Conservation (phyloP, 2,329 filamentous ascomycete genomes). For the Fusarium pseudocircinatum region DNA sequence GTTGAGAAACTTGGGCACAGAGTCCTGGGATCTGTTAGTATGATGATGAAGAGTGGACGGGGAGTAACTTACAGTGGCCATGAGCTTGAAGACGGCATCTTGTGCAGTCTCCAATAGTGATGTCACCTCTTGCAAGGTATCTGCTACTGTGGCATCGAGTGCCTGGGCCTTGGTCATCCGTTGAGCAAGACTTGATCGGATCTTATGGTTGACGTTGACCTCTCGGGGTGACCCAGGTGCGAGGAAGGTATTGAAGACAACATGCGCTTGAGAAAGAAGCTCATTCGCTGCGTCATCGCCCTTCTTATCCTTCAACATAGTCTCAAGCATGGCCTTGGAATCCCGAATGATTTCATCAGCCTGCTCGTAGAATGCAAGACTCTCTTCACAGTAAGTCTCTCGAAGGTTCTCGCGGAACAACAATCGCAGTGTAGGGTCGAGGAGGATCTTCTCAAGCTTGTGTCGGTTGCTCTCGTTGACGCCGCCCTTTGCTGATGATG, state of each 20-base stretch:
- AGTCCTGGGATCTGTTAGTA: slow-evolving; percentile 61
- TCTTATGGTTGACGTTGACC: slow-evolving; percentile 94
- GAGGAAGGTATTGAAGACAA: slow-evolving; percentile 97
- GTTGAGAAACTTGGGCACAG: slow-evolving; percentile 76
- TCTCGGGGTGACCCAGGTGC: slow-evolving; percentile 96
- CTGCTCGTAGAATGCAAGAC: slow-evolving; percentile 93
- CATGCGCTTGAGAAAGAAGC: slow-evolving; percentile 94
- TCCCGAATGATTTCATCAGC: slow-evolving; percentile 85
- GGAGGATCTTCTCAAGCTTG: slow-evolving; percentile 90
- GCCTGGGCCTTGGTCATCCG: slow-evolving; percentile 97
- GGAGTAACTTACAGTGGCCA: slow-evolving; percentile 86
- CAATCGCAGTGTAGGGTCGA: slow-evolving; percentile 85
- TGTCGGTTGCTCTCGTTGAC: slow-evolving; percentile 91
- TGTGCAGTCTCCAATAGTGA: slow-evolving; percentile 92
- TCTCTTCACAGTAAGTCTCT: slow-evolving; percentile 97
- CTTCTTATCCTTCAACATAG: slow-evolving; percentile 69
- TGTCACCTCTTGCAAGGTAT: slow-evolving; percentile 89
- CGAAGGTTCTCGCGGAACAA: slow-evolving; percentile 94
- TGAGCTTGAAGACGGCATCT: slow-evolving; percentile 95
- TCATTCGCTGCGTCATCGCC: slow-evolving; percentile 87
- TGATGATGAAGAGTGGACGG: background rate
- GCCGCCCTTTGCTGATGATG: slow-evolving; percentile 59
- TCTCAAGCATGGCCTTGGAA: slow-evolving; percentile 68
- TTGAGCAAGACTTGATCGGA: slow-evolving; percentile 91
- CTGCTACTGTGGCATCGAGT: slow-evolving; percentile 89